These are phyloP conservation scores for Rugiboletus extremiorientalis DNA, from an alignment of 1,284 basidiomycete species.

Conservation along the genomic window DNA sequence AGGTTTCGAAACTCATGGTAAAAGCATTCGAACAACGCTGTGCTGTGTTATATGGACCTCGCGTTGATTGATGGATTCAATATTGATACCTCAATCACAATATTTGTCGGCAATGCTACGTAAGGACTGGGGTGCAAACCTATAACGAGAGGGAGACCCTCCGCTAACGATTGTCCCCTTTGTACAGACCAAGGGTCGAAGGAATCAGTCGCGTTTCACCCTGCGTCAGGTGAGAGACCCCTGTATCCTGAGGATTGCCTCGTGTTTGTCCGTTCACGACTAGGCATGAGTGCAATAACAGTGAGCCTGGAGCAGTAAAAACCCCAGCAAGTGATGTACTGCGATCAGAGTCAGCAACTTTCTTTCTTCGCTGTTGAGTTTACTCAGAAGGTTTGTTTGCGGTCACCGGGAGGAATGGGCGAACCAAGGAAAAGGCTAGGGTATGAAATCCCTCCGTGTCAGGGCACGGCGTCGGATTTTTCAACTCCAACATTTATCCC, in stretches of 20 bases:
- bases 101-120: not conserved
- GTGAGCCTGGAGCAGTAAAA: not conserved
- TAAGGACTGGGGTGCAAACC: not conserved
- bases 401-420: not conserved
- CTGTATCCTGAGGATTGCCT: not conserved
- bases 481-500: not conserved
- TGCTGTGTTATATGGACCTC: slow-evolving; percentile 60
- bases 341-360: not conserved
- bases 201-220: not conserved
- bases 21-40: slow-evolving; percentile 90
- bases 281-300: not conserved
- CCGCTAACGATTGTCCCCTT: no score
- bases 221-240: not conserved
- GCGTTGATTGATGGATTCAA: slow-evolving; percentile 11
- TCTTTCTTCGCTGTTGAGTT: not conserved
- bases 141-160: not conserved
- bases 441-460: no score
- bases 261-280: not conserved
- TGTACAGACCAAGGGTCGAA: not conserved
- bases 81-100: not conserved
- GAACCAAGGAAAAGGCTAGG: not conserved
- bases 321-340: no score
- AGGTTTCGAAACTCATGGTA: slow-evolving; percentile 88
- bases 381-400: not conserved
- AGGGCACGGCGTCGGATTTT: no score